Evolutionary conservation across 148 eudicot species (phyloP), one percentile per base, ranked within the genome.

Genomic region (Bassia scoparia): DNA sequence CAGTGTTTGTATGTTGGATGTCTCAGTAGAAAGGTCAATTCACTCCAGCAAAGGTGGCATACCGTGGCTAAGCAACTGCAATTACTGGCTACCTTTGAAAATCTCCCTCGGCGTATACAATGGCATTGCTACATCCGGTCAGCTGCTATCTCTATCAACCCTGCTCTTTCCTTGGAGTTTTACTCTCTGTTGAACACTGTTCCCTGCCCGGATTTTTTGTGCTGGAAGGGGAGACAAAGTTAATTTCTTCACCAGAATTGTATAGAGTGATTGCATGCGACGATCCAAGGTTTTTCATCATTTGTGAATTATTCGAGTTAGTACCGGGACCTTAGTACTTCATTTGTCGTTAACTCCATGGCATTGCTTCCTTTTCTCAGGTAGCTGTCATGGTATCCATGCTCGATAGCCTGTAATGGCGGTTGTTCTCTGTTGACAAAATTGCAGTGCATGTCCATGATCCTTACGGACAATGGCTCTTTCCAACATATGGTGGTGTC

Each of bases 121-220:
- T 44, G 98, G 98, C 55, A 86, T 87, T 60, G 98, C 82, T 46
- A 93, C 97, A 70, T 97, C 97, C 54, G 98, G 98, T 93, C 87
- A 77, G 56, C 46, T 68, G 60, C 55, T 33, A 52, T 27, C 35
- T n/a, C 46, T n/a, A 12, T 27, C 24, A 21, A 69, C n/a, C 68
- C 58, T 69, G 15, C 41, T 35, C 38, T 66, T 43, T n/a, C n/a
- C 69, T 43, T 7, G n/a, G 44, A n/a, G 58, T n/a, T n/a, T 24
- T 43, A 27, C 68, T 48, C n/a, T 48, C 12, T 50, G 29, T 44
- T 8, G 59, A n/a, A 31, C 41, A n/a, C 43, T 61, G 44, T 6
- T 14, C 46, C 12, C 4, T 55, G 20, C 52, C 50, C 37, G 31
- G 64, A n/a, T n/a, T n/a, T n/a, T n/a, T n/a, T n/a, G n/a, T n/a